phyloP scores from a whole-genome alignment of 2,329 filamentous ascomycete species.

The Mariannaea sp. region DNA sequence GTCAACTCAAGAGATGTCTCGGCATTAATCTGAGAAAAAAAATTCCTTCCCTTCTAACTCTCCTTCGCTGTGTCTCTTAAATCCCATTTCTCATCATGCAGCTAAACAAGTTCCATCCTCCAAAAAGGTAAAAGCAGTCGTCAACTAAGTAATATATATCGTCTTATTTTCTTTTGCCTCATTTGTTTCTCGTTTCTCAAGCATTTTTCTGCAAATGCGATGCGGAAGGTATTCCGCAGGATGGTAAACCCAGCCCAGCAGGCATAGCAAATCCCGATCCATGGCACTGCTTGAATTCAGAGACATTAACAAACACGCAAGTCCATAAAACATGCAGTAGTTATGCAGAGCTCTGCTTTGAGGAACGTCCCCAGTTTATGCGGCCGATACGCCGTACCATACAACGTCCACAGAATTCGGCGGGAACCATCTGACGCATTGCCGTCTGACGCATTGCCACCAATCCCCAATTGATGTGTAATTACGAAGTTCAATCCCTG shows the following conservation, averaged over 20 bases:
- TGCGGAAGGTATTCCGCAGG: constrained; percentile 8
- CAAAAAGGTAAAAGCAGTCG: no score
- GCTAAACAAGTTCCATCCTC: no score
- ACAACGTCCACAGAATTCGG: not conserved
- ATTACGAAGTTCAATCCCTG: no score
- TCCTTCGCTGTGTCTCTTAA: no score
- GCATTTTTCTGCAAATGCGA: no score
- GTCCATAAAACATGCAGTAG: not conserved
- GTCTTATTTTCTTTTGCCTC: constrained; percentile 8
- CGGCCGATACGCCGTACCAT: not conserved
- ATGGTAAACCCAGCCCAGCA: constrained; percentile 7
- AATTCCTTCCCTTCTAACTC: no score
- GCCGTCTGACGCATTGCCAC: not conserved
- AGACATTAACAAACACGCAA: constrained; percentile 7
- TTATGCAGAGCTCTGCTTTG: no score
- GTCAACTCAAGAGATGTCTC: no score
- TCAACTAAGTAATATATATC: no score
- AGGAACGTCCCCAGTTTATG: not conserved
- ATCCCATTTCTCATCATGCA: no score
- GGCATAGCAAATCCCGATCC: constrained; percentile 14
- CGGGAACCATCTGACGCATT: not conserved
- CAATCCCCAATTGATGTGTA: not conserved
- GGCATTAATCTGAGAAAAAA: no score
- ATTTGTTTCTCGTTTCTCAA: constrained; percentile 5
- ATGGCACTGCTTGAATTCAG: constrained; percentile 13